phyloP scores from a whole-genome alignment of 2,329 filamentous ascomycete genomes.

The Eurotiales sp. region DNA sequence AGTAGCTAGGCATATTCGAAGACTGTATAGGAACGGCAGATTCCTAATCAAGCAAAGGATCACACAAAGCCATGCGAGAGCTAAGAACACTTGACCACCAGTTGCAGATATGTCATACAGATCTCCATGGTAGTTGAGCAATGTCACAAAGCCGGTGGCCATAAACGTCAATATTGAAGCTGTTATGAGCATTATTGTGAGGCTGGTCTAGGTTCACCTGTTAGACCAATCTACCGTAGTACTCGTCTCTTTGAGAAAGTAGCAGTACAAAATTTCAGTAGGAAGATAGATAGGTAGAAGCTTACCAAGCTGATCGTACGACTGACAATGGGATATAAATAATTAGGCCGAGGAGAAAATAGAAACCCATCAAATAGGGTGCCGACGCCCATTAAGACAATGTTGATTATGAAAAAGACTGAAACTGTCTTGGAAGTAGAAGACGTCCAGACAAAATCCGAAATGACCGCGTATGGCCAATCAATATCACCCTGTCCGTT shows the following conservation, averaged over 20 bases:
- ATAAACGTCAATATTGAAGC: not conserved
- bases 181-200: conserved; percentile 3
- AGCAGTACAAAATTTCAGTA: too few relatives aligned
- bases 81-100: not conserved
- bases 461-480: conserved; percentile 3
- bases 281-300: too few relatives aligned
- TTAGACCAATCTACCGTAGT: not conserved
- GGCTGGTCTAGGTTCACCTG: not conserved
- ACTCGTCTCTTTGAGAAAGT: too few relatives aligned
- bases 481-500: conserved; percentile 2
- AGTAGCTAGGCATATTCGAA: not conserved
- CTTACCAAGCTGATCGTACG: conserved; percentile 3
- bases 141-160: not conserved
- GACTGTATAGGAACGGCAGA: not conserved
- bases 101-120: conserved; percentile 3
- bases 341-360: not conserved
- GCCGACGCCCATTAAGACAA: conserved; percentile 4
- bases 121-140: conserved; percentile 4
- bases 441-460: conserved; percentile 6
- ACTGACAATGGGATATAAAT: not conserved
- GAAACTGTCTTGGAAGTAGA: conserved; percentile 2
- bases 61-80: conserved; percentile 5
- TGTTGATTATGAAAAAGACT: not conserved
- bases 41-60: conserved; percentile 1
- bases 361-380: conserved; percentile 3